phyloP scores from a whole-genome alignment of 192 early-diverging fungal species.

The Podila horticola region DNA sequence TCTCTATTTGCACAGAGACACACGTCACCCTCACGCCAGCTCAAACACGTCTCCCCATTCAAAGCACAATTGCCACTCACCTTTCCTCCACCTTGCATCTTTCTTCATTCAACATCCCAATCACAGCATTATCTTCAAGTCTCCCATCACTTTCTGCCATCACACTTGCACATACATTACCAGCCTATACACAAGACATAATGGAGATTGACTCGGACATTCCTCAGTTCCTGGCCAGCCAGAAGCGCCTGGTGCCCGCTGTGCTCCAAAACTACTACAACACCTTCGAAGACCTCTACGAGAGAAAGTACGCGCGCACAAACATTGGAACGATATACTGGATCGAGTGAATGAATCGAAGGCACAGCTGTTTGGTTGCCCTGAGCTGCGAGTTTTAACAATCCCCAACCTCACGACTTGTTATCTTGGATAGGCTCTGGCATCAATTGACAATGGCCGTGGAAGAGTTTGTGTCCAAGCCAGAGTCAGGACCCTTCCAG shows the following conservation, averaged over 20 bases:
- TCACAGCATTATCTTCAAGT: not conserved
- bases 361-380: too few species aligned
- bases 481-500: conserved; percentile 80
- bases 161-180: conserved; percentile 1
- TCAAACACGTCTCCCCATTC: conserved; percentile 10
- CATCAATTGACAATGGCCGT: conserved; percentile 93
- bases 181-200: not conserved
- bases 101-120: not conserved
- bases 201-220: conserved; percentile 87
- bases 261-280: conserved; percentile 81
- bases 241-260: conserved; percentile 72
- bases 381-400: too few species aligned
- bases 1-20: conserved; percentile 13
- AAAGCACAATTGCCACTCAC: not conserved
- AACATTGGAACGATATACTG: too few species aligned
- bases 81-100: not conserved
- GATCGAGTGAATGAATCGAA: too few species aligned
- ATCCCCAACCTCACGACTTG: not conserved
- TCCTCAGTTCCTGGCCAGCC: conserved; percentile 73
- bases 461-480: conserved; percentile 80
- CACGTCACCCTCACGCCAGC: conserved; percentile 21
- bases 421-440: conserved; percentile 79
- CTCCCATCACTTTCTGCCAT: not conserved
- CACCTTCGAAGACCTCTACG: conserved; percentile 93
- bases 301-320: conserved; percentile 79